Base-by-base conservation (phyloP, 2,329 filamentous ascomycete species). In the Colletotrichum sojae region DNA sequence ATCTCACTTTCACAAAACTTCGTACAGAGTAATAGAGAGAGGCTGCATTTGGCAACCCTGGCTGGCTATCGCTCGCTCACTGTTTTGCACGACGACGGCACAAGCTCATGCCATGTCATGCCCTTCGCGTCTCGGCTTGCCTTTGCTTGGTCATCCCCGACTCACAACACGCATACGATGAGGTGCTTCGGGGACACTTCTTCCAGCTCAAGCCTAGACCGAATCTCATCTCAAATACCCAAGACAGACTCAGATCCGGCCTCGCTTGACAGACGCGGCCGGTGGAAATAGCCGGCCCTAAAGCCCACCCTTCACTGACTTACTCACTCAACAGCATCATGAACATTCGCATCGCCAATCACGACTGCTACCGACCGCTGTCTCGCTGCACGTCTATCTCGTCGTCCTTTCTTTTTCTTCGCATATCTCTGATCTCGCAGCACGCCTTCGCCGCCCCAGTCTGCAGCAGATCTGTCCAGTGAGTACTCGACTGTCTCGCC, bases 181-280 rank as follows among this genome's bases (percentile, higher is more conserved):
- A 58, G 45, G 56, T 58, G 56, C 56, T 18, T 58, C 27, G 25
- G 15, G 49, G 56, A 49, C 56, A 48, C 25, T n/a, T 22, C 16
- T 6, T n/a, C 39, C 9, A 46, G 36, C 25, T 27, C 31, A 31
- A 45, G 25, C 36, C 54, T 10, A 10, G 9, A 31, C 27, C 27
- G 27, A 57, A 57, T 57, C 56, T 58, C 56, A 49, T 57, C 56
- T 58, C 56, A 58, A 58, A 58, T 58, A 58, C 25, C n/a, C 56
- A 58, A 58, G 56, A 58, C 56, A 58, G 55, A 58, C 55, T 58
- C 40, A 57, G 54, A 57, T 57, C 40, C 25, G 54, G 20, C 12
- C 46, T 57, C 39, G 27, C 54, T 22, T 48, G 16, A 22, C 22
- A 9, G 40, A 9, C 25, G 10, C 31, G 43, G 56, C 56, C 46